phyloP scores from a whole-genome alignment of 2,329 filamentous ascomycete species.

The Claviceps paspali region DNA sequence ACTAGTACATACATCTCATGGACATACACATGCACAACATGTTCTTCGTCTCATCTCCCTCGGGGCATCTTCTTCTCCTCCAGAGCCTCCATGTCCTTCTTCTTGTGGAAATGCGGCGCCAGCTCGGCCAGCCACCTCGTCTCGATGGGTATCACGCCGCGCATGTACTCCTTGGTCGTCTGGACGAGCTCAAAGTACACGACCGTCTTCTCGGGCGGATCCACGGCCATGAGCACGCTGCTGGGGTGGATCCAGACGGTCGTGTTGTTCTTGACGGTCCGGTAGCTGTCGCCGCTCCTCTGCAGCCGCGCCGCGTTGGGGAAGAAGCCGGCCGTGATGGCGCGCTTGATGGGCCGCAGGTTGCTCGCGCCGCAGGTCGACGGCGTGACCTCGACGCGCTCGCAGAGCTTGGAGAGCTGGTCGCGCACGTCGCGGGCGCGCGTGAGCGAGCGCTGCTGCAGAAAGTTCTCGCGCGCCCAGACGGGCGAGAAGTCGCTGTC shows the following conservation, averaged over 20 bases:
- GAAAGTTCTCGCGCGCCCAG: slow-evolving; percentile 85
- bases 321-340: slow-evolving; percentile 86
- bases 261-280: slow-evolving; percentile 80
- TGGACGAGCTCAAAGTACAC: slow-evolving; percentile 75
- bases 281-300: slow-evolving; percentile 71
- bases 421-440: slow-evolving; percentile 84
- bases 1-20: too few relatives aligned
- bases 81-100: slow-evolving; percentile 70
- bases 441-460: slow-evolving; percentile 80
- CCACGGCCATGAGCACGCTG: slow-evolving; percentile 60
- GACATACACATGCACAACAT: too few relatives aligned
- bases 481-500: slow-evolving; percentile 78
- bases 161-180: slow-evolving; percentile 85
- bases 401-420: slow-evolving; percentile 81
- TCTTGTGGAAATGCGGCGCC: slow-evolving; percentile 90
- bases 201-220: slow-evolving; percentile 66
- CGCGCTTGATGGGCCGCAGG: slow-evolving; percentile 63
- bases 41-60: slow-evolving; percentile 14
- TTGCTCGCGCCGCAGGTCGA: slow-evolving; percentile 57
- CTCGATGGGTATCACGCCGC: slow-evolving; percentile 72
- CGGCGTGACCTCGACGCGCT: slow-evolving; percentile 72
- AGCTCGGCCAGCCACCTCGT: slow-evolving; percentile 75
- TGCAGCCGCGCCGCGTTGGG: slow-evolving; percentile 77
- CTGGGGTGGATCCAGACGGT: slow-evolving; percentile 87
- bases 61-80: slow-evolving; percentile 53